A percentile compares a stretch with the other conserved stretches of the same genome.
Conservation (phyloP, 768 basidiomycete species). For the Lentinula boryana region DNA sequence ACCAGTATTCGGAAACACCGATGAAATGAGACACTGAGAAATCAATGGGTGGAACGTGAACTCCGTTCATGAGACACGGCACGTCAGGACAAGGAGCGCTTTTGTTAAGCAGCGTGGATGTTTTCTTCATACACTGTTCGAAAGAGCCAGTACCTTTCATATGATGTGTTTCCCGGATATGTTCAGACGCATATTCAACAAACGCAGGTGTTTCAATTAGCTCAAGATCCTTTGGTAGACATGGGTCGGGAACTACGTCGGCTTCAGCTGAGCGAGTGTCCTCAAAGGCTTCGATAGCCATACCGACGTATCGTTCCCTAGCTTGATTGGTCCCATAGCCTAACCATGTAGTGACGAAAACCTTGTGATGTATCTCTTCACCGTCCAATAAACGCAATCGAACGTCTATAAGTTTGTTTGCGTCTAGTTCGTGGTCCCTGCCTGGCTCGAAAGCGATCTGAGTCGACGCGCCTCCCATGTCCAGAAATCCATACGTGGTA, state of each 20-base stretch:
- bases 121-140: conserved; percentile 69
- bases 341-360: conserved; percentile 98
- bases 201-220: conserved; percentile 54
- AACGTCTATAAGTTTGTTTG: conserved; percentile 72
- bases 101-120: conserved; percentile 80
- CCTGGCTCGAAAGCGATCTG: conserved; percentile 97
- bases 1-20: conserved; percentile 99
- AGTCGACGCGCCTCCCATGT: conserved; percentile 99
- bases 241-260: conserved; percentile 73
- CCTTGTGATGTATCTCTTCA: conserved; percentile 81
- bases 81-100: conserved; percentile 72
- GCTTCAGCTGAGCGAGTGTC: conserved; percentile 20
- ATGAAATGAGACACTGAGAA: conserved; percentile 93
- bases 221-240: conserved; percentile 73
- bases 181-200: conserved; percentile 28
- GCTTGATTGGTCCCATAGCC: conserved; percentile 98
- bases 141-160: conserved; percentile 89
- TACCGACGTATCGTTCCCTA: conserved; percentile 84
- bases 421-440: conserved; percentile 43
- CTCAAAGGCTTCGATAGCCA: conserved; percentile 56
- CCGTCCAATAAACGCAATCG: conserved; percentile 77
- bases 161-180: conserved; percentile 47
- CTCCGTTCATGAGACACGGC: conserved; percentile 91
- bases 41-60: conserved; percentile 91
- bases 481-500: conserved; percentile 95